Conservation (phyloP, 2,329 filamentous ascomycete genomes). For the Cladosporium sp. region DNA sequence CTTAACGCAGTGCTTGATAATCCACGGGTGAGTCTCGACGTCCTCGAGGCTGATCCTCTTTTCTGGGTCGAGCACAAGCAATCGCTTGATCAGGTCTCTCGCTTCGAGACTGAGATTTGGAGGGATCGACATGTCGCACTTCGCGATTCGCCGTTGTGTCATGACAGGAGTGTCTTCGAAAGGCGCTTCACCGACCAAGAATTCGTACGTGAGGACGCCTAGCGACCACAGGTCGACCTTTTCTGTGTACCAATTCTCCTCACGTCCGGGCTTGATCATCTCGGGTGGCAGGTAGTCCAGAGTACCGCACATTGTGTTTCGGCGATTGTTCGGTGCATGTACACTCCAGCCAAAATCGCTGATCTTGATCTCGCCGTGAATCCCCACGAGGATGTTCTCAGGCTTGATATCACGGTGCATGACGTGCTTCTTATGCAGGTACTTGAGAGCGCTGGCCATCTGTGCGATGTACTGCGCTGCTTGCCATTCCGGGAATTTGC, state of each 20-base stretch:
- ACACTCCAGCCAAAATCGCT: slow-evolving; percentile 98
- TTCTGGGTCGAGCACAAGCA: slow-evolving; percentile 87
- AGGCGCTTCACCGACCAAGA: slow-evolving; percentile 88
- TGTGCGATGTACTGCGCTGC: slow-evolving; percentile 82
- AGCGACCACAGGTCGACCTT: slow-evolving; percentile 97
- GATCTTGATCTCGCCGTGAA: slow-evolving; percentile 97
- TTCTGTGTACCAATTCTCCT: slow-evolving; percentile 82
- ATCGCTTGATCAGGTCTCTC: slow-evolving; percentile 81
- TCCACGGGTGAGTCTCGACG: slow-evolving; percentile 89
- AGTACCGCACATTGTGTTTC: slow-evolving; percentile 94
- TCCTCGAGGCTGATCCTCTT: slow-evolving; percentile 87
- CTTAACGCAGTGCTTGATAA: slow-evolving; percentile 82
- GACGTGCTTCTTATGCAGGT: slow-evolving; percentile 92
- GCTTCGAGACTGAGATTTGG: slow-evolving; percentile 87
- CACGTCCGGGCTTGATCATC: slow-evolving; percentile 80
- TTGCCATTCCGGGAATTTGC: slow-evolving; percentile 77
- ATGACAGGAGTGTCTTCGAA: slow-evolving; percentile 94
- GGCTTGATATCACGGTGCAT: slow-evolving; percentile 98
- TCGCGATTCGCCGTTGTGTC: slow-evolving; percentile 83
- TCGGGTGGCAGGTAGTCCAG: slow-evolving; percentile 96
- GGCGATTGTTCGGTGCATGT: slow-evolving; percentile 88
- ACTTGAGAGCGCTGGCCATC: slow-evolving; percentile 83
- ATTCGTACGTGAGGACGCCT: slow-evolving; percentile 93
- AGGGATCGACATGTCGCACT: slow-evolving; percentile 88
- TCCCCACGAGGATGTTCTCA: slow-evolving; percentile 91